Evolutionary conservation across 2,329 filamentous ascomycete genomes (phyloP).

Genomic region (Xylaria arbuscula): DNA sequence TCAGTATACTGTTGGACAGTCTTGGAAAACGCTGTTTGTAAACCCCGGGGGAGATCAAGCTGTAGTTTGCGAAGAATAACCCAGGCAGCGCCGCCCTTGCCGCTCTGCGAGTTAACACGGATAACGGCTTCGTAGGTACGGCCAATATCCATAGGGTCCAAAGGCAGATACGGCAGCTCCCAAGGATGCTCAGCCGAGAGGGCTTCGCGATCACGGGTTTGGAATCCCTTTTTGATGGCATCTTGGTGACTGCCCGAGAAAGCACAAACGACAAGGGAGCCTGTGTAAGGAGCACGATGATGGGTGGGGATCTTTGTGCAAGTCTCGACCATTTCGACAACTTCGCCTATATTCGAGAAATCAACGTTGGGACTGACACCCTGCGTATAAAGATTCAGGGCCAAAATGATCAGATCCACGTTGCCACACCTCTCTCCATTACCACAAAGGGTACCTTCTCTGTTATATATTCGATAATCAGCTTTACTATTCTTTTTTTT

Average conservation of each 20-base stretch:
- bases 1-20: constrained; percentile 88
- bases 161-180: constrained; percentile 89
- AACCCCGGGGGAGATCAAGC: constrained; percentile 89
- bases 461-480: neutral
- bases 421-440: constrained; percentile 92
- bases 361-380: constrained; percentile 87
- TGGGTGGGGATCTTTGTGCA: constrained; percentile 97
- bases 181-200: constrained; percentile 74
- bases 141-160: constrained; percentile 93
- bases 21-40: constrained; percentile 91
- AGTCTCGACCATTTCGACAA: constrained; percentile 90
- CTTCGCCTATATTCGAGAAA: constrained; percentile 86
- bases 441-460: constrained; percentile 49
- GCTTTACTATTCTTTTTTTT: neutral
- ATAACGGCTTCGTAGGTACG: constrained; percentile 98
- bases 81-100: constrained; percentile 95
- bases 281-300: constrained; percentile 88
- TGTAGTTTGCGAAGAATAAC: constrained; percentile 89
- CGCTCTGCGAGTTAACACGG: constrained; percentile 95
- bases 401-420: constrained; percentile 92
- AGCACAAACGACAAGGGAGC: constrained; percentile 85
- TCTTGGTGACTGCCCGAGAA: constrained; percentile 95
- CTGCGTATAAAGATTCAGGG: constrained; percentile 94
- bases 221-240: constrained; percentile 93
- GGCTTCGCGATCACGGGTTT: constrained; percentile 71